phyloP scores from a whole-genome alignment of 495 filamentous ascomycete species.

The Talaromyces nanjingensis region DNA sequence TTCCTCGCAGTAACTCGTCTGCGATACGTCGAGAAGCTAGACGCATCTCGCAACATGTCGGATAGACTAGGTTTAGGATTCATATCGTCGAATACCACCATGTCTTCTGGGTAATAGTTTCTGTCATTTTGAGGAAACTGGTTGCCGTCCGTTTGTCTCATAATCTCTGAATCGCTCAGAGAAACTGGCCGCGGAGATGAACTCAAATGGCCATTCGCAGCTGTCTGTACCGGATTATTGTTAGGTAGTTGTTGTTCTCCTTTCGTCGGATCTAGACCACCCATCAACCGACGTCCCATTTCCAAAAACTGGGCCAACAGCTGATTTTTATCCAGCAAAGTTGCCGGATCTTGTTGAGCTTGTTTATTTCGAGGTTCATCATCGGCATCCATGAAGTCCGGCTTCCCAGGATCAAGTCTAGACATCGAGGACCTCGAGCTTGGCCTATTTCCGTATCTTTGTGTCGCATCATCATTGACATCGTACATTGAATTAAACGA shows the following conservation, averaged over 20 bases:
- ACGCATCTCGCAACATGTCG: conserved; percentile 51
- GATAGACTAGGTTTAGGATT: conserved; percentile 48
- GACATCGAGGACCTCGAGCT: conserved; percentile 45
- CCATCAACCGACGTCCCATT: conserved; percentile 34
- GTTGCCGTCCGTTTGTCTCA: conserved; percentile 19
- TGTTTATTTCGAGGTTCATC: conserved; percentile 24
- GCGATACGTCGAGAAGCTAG: conserved; percentile 50
- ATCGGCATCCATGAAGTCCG: conserved; percentile 17
- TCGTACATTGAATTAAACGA: conserved; percentile 53
- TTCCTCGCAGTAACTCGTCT: conserved; percentile 39
- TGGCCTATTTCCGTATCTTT: conserved; percentile 30
- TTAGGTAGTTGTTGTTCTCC: conserved; percentile 5
- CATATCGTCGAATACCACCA: conserved; percentile 25
- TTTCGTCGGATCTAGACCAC: conserved; percentile 24
- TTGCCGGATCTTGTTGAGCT: conserved; percentile 13
- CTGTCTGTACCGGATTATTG: conserved; percentile 18
- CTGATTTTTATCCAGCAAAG: conserved; percentile 33
- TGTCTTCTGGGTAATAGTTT: conserved; percentile 14
- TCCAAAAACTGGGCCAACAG: conserved; percentile 40
- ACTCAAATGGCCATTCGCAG: conserved; percentile 8
- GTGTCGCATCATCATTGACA: conserved; percentile 41
- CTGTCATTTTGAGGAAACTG: conserved; percentile 14
- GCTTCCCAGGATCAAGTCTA: conserved; percentile 32
- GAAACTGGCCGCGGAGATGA: conserved; percentile 11
- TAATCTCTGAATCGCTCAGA: conserved; percentile 18